Base-by-base conservation (phyloP, 2,329 filamentous ascomycete genomes). In the Bipolaris oryzae region DNA sequence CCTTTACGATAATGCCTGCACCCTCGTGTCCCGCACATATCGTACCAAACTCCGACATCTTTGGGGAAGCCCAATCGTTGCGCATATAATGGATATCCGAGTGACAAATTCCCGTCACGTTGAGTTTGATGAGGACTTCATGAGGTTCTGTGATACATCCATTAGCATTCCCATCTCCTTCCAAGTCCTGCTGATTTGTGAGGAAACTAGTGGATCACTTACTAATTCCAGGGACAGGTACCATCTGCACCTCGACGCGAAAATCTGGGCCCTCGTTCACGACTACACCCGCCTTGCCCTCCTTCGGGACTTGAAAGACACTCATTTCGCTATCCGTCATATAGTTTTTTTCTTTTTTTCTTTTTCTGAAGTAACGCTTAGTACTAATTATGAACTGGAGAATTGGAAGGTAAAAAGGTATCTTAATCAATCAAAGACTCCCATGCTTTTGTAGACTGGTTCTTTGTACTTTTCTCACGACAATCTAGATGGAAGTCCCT, bases 11-110 rank as follows among this genome's bases (percentile, higher is more conserved):
- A 0, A 85, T 77, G 5, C 85, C 84, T 3, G 83, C 83, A 23
- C 84, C 84, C 68, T 85, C 83, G 68, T 86, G 84, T 3, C 82
- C 82, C 0, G 81, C 76, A 15, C 79, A 83, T n/a, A 76, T 75
- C 1, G 77, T 76, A 5, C 79, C 77, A 37, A 81, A 74, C 0
- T 63, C 59, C 10, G 69, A 73, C 74, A 77, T 77, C 42, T 71
- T 71, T 1, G 72, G 51, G 3, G 21, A 23, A 0, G 77, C 80
- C 73, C 82, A 79, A 66, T 87, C 84, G 52, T 80, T 79, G 44
- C 81, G 61, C 82, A 85, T 85, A 70, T 82, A 82, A 66, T 86
- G 84, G 18, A 87, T 72, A 62, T 87, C 85, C 28, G 78, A 81
- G 57, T 81, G 80, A 73, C 85, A 87, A 45, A 87, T 77, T 0